Evolutionary conservation across 805 yeast species (phyloP), one percentile per base, ranked within the genome.

Genomic region (Yamadazyma kitorensis): DNA sequence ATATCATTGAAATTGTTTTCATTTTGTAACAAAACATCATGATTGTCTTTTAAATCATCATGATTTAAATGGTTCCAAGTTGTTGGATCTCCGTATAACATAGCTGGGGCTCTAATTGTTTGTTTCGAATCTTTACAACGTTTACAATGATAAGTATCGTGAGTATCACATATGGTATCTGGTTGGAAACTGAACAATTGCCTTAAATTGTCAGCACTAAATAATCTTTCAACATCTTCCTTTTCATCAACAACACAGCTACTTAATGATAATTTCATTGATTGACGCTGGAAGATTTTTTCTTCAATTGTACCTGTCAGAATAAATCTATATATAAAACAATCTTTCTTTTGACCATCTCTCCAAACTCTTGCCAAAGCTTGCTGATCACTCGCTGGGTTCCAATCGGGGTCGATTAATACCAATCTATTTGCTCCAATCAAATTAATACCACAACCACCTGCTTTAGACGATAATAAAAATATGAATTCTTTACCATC

Each of bases 291-390:
- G 59, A 85, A 87, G 21, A 93, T 93, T 59, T 93, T 93, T 51
- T 91, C 98, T 52, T 91, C 98, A 34, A 91, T 93, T 2, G 96
- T 79, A 9, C 98, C 98, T 0, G 98, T 88, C 5, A 94, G 76
- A 37, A 91, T 89, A 48, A 93, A 89, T 47, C 98, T 70, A 58
- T 93, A 93, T 25, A 91, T 93, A 51, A 83, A 91, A 64, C 98
- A 93, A 57, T 86, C 95, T 59, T 91, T 93, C 70, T 86, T 91
- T 54, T 91, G 98, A 0, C 98, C 98, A 62, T 93, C 98, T 70
- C 98, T 80, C 98, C 98, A 93, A 4, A 93, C 96, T 58, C 98
- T 76, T 0, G 98, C 98, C 42, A 93, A 68, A 0, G 98, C 98
- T 61, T 91, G 98, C 56, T 93, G 98, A 54, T 91, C 98, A 1